These are phyloP conservation scores for Trichoderma lentiforme DNA, from an alignment of 2,329 filamentous ascomycete species.

Conservation along the genomic window DNA sequence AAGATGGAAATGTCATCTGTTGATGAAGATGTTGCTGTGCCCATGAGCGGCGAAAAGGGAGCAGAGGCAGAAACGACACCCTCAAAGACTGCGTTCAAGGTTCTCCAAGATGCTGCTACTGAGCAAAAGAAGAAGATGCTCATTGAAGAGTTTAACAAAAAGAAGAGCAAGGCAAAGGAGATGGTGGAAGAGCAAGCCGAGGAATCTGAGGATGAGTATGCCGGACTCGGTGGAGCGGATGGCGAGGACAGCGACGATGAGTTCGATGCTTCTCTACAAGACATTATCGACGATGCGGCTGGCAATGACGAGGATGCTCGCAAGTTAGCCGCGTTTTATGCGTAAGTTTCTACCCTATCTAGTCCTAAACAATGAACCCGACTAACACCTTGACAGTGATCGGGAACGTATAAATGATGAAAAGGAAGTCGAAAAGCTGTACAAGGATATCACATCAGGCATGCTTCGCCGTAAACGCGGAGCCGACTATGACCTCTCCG, in stretches of 20 bases:
- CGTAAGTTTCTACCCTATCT: slow-evolving; percentile 58
- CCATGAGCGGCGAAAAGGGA: slow-evolving; percentile 19
- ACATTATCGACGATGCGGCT: slow-evolving; percentile 86
- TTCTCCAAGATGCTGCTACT: slow-evolving; percentile 65
- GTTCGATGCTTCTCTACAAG: slow-evolving; percentile 65
- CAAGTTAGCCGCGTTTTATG: slow-evolving; percentile 80
- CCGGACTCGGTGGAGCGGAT: slow-evolving; percentile 83
- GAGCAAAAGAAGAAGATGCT: slow-evolving; percentile 51
- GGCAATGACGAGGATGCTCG: slow-evolving; percentile 75
- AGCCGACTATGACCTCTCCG: slow-evolving; percentile 78
- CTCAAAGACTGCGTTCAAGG: slow-evolving; percentile 54
- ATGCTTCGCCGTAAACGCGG: slow-evolving; percentile 80
- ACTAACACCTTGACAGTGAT: slow-evolving; percentile 51
- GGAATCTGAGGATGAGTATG: slow-evolving; percentile 98
- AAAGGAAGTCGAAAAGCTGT: slow-evolving; percentile 83
- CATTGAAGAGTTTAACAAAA: slow-evolving; percentile 68
- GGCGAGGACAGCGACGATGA: slow-evolving; percentile 82
- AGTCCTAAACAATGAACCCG: neutral
- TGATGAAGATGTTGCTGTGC: slow-evolving; percentile 23
- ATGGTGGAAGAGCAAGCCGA: slow-evolving; percentile 93
- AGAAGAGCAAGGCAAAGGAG: slow-evolving; percentile 80
- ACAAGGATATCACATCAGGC: slow-evolving; percentile 89
- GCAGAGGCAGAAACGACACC: slow-evolving; percentile 23
- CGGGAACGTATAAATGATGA: slow-evolving; percentile 78
- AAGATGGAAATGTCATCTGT: slow-evolving; percentile 32